These are phyloP conservation scores for Chytriomyces hyalinus DNA, from an alignment of 192 early-diverging fungal genomes.

Conservation along the genomic window DNA sequence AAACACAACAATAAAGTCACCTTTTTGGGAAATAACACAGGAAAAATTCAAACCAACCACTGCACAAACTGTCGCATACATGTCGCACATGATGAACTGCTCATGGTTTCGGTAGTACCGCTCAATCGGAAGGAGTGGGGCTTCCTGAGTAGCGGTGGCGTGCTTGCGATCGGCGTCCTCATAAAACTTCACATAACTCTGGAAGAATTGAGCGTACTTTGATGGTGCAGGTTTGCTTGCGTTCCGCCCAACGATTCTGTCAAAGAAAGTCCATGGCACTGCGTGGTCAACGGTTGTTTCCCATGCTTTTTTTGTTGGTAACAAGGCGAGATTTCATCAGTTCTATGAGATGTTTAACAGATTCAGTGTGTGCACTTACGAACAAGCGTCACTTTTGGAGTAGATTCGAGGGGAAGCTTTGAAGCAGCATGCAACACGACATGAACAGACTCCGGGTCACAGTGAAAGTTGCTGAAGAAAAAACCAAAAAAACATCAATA, in stretches of 20 bases:
- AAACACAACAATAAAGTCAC: conserved; percentile 37
- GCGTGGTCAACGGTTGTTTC: conserved; percentile 52
- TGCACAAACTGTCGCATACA: conserved; percentile 8
- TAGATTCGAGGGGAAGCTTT: conserved; percentile 9
- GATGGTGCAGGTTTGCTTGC: neutral
- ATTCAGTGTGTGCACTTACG: neutral
- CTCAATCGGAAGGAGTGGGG: neutral
- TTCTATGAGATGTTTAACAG: no score
- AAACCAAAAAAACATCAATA: neutral
- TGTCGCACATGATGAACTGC: conserved; percentile 42
- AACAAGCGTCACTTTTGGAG: conserved; percentile 36
- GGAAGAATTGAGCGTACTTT: conserved; percentile 2
- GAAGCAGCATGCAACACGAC: conserved; percentile 48
- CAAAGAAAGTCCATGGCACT: conserved; percentile 49
- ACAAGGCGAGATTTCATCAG: no score
- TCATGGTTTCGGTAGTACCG: conserved; percentile 32
- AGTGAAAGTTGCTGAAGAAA: conserved; percentile 50
- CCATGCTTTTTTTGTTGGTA: conserved; percentile 32
- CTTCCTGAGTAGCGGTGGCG: neutral
- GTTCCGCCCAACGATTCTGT: conserved; percentile 12
- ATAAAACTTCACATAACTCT: conserved; percentile 10
- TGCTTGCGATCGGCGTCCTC: neutral
- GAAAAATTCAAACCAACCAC: conserved; percentile 13
- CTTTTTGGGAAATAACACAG: neutral
- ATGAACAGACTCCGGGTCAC: conserved; percentile 53